A percentile compares a stretch with the other conserved stretches of the same genome.
phyloP scores from a whole-genome alignment of 768 basidiomycete genomes.

The Pilatotrama ljubarskyi region DNA sequence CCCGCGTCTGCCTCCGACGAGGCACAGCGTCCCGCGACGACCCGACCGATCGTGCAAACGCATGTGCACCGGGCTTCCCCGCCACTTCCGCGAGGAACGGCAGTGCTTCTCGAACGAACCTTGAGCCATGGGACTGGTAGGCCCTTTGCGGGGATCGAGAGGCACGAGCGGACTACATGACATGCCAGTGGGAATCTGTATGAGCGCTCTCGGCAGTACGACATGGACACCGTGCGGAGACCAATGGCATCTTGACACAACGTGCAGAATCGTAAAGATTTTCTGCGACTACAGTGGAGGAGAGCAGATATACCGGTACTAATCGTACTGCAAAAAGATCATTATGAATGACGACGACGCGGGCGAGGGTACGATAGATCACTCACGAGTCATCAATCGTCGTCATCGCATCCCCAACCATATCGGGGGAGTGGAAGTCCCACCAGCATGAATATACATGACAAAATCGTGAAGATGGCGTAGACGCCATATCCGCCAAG shows the following conservation, averaged over 20 bases:
- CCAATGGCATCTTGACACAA: background rate
- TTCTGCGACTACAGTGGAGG: background rate
- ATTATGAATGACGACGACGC: background rate
- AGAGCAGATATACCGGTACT: background rate
- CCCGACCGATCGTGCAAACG: background rate
- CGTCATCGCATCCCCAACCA: constrained; percentile 21
- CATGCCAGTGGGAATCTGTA: too few species aligned
- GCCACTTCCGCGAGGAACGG: background rate
- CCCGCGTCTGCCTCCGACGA: constrained; percentile 6
- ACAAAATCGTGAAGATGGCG: constrained; percentile 22
- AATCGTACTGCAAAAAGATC: background rate
- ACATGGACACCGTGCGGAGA: background rate
- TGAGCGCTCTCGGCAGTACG: background rate
- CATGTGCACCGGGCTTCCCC: constrained; percentile 2
- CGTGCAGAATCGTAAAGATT: background rate
- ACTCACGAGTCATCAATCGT: constrained; percentile 11
- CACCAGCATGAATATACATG: constrained; percentile 20
- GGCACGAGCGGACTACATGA: background rate
- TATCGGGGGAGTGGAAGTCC: constrained; percentile 22
- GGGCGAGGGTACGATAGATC: too few species aligned
- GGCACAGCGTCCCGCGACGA: constrained; percentile 4
- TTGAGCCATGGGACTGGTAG: background rate
- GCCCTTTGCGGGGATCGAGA: too few species aligned
- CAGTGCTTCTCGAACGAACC: background rate
- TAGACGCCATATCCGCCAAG: constrained; percentile 48